Evolutionary conservation across 306 rosid genomes (phyloP), one percentile per base, ranked within the genome.

Genomic region (Canavalia ensiformis): DNA sequence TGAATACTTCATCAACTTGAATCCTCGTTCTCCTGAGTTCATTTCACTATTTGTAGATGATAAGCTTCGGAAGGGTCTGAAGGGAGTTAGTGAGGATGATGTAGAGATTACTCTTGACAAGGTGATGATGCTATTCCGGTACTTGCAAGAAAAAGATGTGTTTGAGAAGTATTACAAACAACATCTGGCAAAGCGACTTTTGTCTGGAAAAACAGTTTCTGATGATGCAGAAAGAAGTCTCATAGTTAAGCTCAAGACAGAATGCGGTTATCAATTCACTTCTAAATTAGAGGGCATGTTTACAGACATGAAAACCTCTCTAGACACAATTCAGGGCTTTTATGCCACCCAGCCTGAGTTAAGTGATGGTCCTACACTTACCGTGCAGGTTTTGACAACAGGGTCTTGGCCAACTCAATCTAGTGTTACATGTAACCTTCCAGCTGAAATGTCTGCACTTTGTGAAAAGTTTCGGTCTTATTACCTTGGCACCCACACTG

Each of bases 331-430:
- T 91, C 95, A 86, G 64, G 95, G 91, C n/a, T 94, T 94, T 84
- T 86, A 88, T 45, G 79, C 86, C 13, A 77, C 86, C 75, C 87
- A 87, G 58, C 83, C 89, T 6, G 90, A 87, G 67, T 85, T 92
- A 79, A 92, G 86, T 7, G 90, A 91, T 56, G 90, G 95, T 34
- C 98, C 97, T 62, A 88, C 94, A 3, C 85, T 94, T 79, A 89
- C 84, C 1, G 95, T 94, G 50, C 95, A 90, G 85, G 95, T 94
- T 76, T 85, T 92, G 72, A 92, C 97, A 3, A 87, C 91, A 8
- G 97, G 97, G 10, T 92, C 90, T 74, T 94, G 98, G 96, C 98
- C 98, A 62, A 89, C 92, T 60, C 97, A 90, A 82, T 84, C 97
- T 8, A 87, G 86, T 35, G 68, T 84, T 64, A 83, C 96, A 25